Conservation (phyloP, 495 filamentous ascomycete species). For the Aspergillus nidulans region DNA sequence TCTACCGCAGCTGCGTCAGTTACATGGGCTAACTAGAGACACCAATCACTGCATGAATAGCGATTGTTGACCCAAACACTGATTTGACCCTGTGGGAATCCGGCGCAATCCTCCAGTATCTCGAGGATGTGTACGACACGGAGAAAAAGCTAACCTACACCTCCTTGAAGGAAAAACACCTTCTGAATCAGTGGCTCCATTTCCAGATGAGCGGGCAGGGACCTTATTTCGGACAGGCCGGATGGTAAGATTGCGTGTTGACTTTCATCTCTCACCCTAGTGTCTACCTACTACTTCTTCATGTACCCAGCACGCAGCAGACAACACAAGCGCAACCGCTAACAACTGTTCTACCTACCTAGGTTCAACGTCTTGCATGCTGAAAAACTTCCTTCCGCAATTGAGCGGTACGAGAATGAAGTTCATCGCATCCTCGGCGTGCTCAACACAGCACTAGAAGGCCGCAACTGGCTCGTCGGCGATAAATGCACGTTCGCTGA, state of each 20-base stretch:
- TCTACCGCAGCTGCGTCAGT: too few species aligned
- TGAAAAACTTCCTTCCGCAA: slow-evolving; percentile 54
- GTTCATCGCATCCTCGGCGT: slow-evolving; percentile 55
- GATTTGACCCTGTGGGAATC: slow-evolving; percentile 65
- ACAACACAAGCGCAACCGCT: too few species aligned
- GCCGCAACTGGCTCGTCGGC: slow-evolving; percentile 56
- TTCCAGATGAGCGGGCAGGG: slow-evolving; percentile 67
- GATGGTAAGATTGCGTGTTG: too few species aligned
- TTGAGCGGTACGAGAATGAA: slow-evolving; percentile 58
- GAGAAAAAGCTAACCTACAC: slow-evolving; percentile 54
- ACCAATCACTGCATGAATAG: too few species aligned
- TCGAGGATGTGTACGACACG: slow-evolving; percentile 65
- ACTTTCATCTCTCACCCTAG: too few species aligned
- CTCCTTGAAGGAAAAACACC: slow-evolving; percentile 42
- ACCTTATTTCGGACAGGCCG: slow-evolving; percentile 61
- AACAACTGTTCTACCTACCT: too few species aligned
- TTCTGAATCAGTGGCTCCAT: slow-evolving; percentile 59
- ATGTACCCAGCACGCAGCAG: too few species aligned
- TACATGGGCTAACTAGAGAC: too few species aligned
- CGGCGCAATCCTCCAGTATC: slow-evolving; percentile 68
- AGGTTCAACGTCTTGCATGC: slow-evolving; percentile 49
- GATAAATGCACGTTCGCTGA: slow-evolving; percentile 56
- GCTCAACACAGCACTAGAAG: slow-evolving; percentile 46
- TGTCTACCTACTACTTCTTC: too few species aligned
- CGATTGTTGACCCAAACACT: slow-evolving; percentile 65